Percentiles rank a stretch among this genome's conserved stretches.
Conservation (phyloP, 75 land plant genomes). For the Picea sitchensis region DNA sequence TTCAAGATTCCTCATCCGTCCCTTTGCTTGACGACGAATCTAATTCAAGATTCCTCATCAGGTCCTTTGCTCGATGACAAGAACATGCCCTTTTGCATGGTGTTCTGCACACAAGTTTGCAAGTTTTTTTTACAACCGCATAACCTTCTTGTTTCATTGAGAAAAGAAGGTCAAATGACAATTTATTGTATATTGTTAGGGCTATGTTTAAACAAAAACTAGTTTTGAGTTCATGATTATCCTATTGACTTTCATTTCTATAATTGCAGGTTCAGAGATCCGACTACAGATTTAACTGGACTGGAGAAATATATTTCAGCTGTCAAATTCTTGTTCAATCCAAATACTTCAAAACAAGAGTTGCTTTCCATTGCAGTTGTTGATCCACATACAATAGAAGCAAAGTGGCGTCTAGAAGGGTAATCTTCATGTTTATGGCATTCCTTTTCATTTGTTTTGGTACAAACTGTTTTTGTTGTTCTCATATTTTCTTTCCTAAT, state of each 20-base stretch:
- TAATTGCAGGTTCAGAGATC: conserved; percentile 31
- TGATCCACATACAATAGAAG: conserved; percentile 36
- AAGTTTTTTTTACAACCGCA: too few relatives aligned
- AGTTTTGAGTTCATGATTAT: neutral
- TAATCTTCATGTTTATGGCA: conserved; percentile 7
- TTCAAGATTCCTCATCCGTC: too few relatives aligned
- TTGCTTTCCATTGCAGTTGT: conserved; percentile 25
- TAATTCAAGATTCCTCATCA: too few relatives aligned
- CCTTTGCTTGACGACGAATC: too few relatives aligned
- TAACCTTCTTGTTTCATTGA: too few relatives aligned
- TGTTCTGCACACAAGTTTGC: too few relatives aligned
- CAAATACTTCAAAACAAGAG: conserved; percentile 32
- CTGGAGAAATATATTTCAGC: conserved; percentile 38
- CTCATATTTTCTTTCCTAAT: neutral
- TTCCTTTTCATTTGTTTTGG: neutral
- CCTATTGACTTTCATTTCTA: neutral
- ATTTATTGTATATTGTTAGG: neutral
- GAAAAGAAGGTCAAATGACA: too few relatives aligned
- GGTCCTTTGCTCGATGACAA: too few relatives aligned
- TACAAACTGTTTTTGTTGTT: neutral
- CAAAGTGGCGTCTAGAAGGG: conserved; percentile 45
- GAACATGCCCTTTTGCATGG: too few relatives aligned
- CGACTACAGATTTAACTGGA: conserved; percentile 38
- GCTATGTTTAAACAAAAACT: neutral
- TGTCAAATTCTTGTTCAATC: conserved; percentile 36